A percentile compares a stretch with the other conserved stretches of the same genome.
These are phyloP conservation scores for Colletotrichum sidae DNA, from an alignment of 2,329 filamentous ascomycete genomes.

Conservation along the genomic window DNA sequence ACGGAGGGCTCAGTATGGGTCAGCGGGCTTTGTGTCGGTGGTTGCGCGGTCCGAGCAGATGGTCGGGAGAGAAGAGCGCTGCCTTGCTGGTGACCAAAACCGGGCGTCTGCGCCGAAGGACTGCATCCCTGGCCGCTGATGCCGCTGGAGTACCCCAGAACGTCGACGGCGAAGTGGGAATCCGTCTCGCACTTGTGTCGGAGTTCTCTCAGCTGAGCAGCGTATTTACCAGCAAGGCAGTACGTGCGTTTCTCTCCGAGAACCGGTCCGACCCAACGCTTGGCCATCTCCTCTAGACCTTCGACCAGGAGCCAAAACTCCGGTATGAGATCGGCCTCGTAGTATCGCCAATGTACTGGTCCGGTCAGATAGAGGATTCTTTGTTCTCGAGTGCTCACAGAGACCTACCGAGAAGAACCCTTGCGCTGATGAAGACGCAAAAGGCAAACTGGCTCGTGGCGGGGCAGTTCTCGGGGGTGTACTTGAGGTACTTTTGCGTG, in stretches of 20 bases:
- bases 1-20: neutral
- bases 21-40: neutral
- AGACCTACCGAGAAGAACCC: slow-evolving; percentile 50
- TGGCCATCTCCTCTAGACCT: slow-evolving; percentile 45
- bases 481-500: slow-evolving; percentile 56
- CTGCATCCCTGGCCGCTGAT: slow-evolving; percentile 26
- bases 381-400: too few relatives aligned
- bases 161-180: slow-evolving; percentile 35
- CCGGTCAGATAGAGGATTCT: neutral
- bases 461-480: slow-evolving; percentile 44
- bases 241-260: slow-evolving; percentile 17
- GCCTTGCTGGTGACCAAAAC: slow-evolving; percentile 29
- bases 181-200: slow-evolving; percentile 33
- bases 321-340: slow-evolving; percentile 36
- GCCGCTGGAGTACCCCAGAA: slow-evolving; percentile 38
- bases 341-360: slow-evolving; percentile 45
- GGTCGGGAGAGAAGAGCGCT: slow-evolving; percentile 18
- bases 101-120: slow-evolving; percentile 18
- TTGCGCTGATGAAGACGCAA: slow-evolving; percentile 58
- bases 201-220: slow-evolving; percentile 36
- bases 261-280: slow-evolving; percentile 42
- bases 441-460: slow-evolving; percentile 56
- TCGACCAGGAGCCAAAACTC: slow-evolving; percentile 46
- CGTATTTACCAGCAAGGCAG: slow-evolving; percentile 41
- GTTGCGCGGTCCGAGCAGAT: neutral